Percentiles rank a stretch among this genome's conserved stretches.
These are phyloP conservation scores for Gyromitra esculenta DNA, from an alignment of 2,329 filamentous ascomycete genomes.

Conservation along the genomic window DNA sequence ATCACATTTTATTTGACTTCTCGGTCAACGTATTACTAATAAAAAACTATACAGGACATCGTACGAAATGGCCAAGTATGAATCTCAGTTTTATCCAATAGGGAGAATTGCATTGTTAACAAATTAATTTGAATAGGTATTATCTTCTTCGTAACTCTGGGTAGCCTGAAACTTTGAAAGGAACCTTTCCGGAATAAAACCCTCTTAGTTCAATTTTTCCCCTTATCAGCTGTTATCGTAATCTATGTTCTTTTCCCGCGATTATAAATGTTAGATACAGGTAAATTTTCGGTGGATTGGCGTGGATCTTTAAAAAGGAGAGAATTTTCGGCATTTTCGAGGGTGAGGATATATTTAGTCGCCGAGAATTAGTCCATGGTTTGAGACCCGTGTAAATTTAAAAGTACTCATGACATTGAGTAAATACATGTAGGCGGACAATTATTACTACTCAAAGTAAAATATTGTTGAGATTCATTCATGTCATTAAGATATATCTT, in stretches of 20 bases:
- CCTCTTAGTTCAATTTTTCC: conserved; percentile 3
- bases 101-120: conserved; percentile 11
- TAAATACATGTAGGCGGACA: background rate
- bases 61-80: conserved; percentile 58
- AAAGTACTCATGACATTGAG: background rate
- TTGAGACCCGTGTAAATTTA: conserved; percentile 35
- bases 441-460: too few relatives aligned
- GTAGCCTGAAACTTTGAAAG: conserved; percentile 17
- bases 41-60: conserved; percentile 52
- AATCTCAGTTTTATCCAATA: background rate
- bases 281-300: conserved; percentile 30
- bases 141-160: conserved; percentile 50
- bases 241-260: conserved; percentile 33
- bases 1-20: conserved; percentile 39
- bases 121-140: conserved; percentile 37
- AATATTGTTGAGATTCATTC: too few relatives aligned
- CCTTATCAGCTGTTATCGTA: conserved; percentile 15
- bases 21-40: background rate
- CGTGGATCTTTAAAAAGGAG: conserved; percentile 14
- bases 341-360: conserved; percentile 35
- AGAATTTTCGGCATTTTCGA: conserved; percentile 27
- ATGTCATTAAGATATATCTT: too few relatives aligned
- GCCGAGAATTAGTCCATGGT: background rate
- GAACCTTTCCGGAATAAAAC: conserved; percentile 18
- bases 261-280: conserved; percentile 46